A percentile compares a stretch with the other conserved stretches of the same genome.
Evolutionary conservation across 805 yeast genomes (phyloP).

Genomic region (Wickerhamomyces queroliae): DNA sequence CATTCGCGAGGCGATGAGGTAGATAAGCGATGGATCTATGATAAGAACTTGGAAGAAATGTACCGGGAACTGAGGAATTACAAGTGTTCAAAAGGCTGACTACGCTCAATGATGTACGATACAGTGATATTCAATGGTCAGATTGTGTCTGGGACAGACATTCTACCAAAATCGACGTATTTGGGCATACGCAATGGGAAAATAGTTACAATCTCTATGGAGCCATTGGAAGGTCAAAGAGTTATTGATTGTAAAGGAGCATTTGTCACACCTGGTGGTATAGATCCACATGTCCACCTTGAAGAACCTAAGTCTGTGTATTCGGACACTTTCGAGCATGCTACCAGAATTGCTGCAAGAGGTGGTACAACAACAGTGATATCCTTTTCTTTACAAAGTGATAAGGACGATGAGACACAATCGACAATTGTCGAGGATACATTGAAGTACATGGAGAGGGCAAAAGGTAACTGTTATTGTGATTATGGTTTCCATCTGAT

Average conservation of each 20-base stretch:
- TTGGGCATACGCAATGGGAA: slow-evolving; percentile 36
- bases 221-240: slow-evolving; percentile 19
- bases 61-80: no score
- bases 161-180: slow-evolving; percentile 29
- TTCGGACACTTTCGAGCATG: slow-evolving; percentile 39
- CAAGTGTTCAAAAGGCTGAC: no score
- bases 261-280: slow-evolving; percentile 44
- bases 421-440: slow-evolving; percentile 24
- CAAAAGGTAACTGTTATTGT: slow-evolving; percentile 30
- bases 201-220: slow-evolving; percentile 30
- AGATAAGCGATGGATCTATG: no score
- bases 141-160: slow-evolving; percentile 26
- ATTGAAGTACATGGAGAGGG: slow-evolving; percentile 21
- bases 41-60: no score
- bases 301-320: slow-evolving; percentile 36
- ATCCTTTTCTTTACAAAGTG: slow-evolving; percentile 39
- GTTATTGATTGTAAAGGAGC: slow-evolving; percentile 42
- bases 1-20: no score
- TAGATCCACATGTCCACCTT: slow-evolving; percentile 44
- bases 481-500: slow-evolving; percentile 46
- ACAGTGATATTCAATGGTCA: slow-evolving; percentile 25
- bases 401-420: slow-evolving; percentile 24
- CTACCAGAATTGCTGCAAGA: slow-evolving; percentile 39
- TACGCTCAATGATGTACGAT: not conserved
- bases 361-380: slow-evolving; percentile 47